Base-by-base conservation (phyloP, 169 alveolate species). In the Miamiensis avidus region DNA sequence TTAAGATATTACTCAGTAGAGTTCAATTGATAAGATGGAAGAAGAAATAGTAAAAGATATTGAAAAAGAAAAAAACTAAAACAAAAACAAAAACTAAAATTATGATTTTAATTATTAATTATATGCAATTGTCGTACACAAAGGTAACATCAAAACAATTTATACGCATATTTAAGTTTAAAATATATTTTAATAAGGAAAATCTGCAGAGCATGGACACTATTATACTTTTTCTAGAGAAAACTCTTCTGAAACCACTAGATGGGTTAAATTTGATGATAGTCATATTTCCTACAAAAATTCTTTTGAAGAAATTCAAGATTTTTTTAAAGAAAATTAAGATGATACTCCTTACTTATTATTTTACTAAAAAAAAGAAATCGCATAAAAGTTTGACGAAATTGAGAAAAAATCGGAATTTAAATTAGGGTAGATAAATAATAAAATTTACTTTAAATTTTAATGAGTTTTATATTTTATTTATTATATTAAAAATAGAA, bases 221-320 rank as follows among this genome's bases (percentile, higher is more conserved):
- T 79, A 79, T 65, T 79, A 34, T 79, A 29, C 76, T 32, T 64
- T 34, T n/a, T n/a, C 84, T 15, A n/a, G 74, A 65, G 84, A 79
- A 64, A 79, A 49, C 6, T 16, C 74, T 0, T 28, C 30, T 65
- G 74, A 77, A 20, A 33, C 31, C 28, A 33, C 74, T 31, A 31
- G 64, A 20, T 79, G 84, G 84, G 64, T 79, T 20, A 34, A 29
- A 28, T 79, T 79, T 29, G 84, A 79, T 79, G 84, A 79, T n/a
- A 29, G 75, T 32, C 28, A 4, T 29, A 79, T 79, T 49, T 79
- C 84, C 0, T 15, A 28, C 11, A 34, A 79, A 79, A 72, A 79
- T 0, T 29, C 4, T n/a, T 33, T 49, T 4, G 15, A 0, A 34
- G 65, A 79, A 11, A 49, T 49, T 0, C 28, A 34, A 49, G 29